Percentiles rank a stretch among this genome's conserved stretches.
Conservation (phyloP, 768 basidiomycete genomes). For the Leccinum variicolor region DNA sequence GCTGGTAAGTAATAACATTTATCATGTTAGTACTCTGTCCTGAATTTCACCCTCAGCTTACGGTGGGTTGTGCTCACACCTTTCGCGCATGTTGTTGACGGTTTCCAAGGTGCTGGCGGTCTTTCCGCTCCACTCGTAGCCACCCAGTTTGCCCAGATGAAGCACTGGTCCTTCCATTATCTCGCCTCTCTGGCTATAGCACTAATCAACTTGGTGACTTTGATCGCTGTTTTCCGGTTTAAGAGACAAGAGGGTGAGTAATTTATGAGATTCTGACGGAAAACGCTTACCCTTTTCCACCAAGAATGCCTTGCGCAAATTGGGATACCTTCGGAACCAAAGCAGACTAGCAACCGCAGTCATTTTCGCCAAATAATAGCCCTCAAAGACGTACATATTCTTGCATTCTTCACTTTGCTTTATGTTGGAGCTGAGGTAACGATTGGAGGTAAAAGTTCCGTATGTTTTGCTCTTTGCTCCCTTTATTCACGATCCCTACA, state of each 20-base stretch:
- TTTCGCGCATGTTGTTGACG: neutral
- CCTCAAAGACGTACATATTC: conserved; percentile 39
- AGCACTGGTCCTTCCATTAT: conserved; percentile 40
- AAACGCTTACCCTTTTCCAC: neutral
- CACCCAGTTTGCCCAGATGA: conserved; percentile 45
- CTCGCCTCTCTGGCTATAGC: conserved; percentile 63
- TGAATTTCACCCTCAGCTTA: conserved; percentile 7
- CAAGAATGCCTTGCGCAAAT: conserved; percentile 37
- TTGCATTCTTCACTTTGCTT: conserved; percentile 43
- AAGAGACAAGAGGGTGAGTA: conserved; percentile 61
- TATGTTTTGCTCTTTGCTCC: neutral
- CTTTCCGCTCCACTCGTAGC: conserved; percentile 51
- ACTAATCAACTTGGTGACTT: conserved; percentile 45
- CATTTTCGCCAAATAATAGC: conserved; percentile 46
- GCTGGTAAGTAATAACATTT: conserved; percentile 20
- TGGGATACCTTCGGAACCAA: conserved; percentile 30
- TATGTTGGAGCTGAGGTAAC: conserved; percentile 56
- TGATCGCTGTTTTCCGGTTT: conserved; percentile 58
- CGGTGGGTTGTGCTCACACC: conserved; percentile 1
- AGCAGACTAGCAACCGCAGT: conserved; percentile 29
- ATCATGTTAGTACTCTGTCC: neutral
- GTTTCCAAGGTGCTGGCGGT: conserved; percentile 40
- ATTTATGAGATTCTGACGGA: neutral
- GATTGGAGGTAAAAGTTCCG: conserved; percentile 37
- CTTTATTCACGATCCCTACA: neutral